Evolutionary conservation across 2,329 filamentous ascomycete species (phyloP).

Genomic region (Pseudocercospora musae): DNA sequence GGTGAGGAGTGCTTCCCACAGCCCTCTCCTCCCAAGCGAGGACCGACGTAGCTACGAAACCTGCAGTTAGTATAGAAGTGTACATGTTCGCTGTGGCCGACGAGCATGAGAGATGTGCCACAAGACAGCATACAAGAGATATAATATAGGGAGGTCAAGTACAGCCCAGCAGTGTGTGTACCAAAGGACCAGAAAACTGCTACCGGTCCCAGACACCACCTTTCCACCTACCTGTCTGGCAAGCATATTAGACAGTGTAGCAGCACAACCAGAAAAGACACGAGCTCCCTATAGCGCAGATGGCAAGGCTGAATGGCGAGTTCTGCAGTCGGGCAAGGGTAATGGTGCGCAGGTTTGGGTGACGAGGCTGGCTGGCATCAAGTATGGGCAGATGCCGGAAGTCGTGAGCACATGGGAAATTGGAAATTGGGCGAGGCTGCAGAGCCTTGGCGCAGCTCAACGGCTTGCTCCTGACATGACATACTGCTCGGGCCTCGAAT

Average conservation of each 20-base stretch:
- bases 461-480: not conserved
- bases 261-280: not conserved
- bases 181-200: not conserved
- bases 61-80: conserved; percentile 1
- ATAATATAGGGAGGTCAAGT: not conserved
- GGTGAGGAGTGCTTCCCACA: not conserved
- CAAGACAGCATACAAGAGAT: not conserved
- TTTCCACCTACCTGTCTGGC: not conserved
- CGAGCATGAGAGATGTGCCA: not conserved
- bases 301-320: not conserved
- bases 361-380: not conserved
- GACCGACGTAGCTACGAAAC: conserved; percentile 4
- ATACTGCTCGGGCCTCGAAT: not conserved
- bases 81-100: not conserved
- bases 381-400: not conserved
- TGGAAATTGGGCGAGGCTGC: not conserved
- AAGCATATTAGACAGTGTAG: conserved; percentile 1
- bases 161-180: not conserved
- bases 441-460: not conserved
- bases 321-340: not conserved
- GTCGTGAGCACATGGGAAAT: not conserved
- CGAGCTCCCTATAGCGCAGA: not conserved
- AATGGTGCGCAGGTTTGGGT: not conserved
- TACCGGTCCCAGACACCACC: not conserved
- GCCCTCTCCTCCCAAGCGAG: not conserved